A percentile compares a stretch with the other conserved stretches of the same genome.
phyloP scores from a whole-genome alignment of 257 asterid species.

The Perilla frutescens region DNA sequence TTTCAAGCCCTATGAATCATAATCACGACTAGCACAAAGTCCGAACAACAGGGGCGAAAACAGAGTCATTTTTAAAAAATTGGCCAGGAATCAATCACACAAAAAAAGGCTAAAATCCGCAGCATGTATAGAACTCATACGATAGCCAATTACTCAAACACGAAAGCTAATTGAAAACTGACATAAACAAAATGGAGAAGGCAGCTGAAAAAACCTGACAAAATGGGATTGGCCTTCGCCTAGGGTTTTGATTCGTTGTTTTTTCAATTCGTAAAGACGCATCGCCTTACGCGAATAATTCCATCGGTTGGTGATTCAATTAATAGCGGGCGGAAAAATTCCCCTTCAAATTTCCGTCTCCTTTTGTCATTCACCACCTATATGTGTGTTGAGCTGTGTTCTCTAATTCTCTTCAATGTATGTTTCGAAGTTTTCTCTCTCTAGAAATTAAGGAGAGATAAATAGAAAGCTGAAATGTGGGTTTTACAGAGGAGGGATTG shows the following conservation, averaged over 20 bases:
- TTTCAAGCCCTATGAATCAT: conserved; percentile 17
- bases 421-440: conserved; percentile 38
- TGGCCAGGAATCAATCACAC: conserved; percentile 23
- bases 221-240: conserved; percentile 35
- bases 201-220: conserved; percentile 43
- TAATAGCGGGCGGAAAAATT: conserved; percentile 21
- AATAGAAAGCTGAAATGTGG: conserved; percentile 45
- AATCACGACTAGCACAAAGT: conserved; percentile 11
- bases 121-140: conserved; percentile 27
- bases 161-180: conserved; percentile 24
- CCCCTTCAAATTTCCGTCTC: neutral
- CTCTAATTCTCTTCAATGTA: neutral
- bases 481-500: conserved; percentile 42
- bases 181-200: neutral
- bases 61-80: neutral
- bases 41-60: neutral
- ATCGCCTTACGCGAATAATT: conserved; percentile 7
- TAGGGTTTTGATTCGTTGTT: conserved; percentile 47
- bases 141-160: conserved; percentile 8
- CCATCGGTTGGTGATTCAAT: conserved; percentile 35
- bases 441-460: conserved; percentile 28
- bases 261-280: conserved; percentile 29
- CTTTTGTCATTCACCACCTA: conserved; percentile 14
- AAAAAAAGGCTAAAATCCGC: conserved; percentile 24
- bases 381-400: conserved; percentile 34